Conservation (phyloP, 1,284 basidiomycete species). For the Coniophora puteana region DNA sequence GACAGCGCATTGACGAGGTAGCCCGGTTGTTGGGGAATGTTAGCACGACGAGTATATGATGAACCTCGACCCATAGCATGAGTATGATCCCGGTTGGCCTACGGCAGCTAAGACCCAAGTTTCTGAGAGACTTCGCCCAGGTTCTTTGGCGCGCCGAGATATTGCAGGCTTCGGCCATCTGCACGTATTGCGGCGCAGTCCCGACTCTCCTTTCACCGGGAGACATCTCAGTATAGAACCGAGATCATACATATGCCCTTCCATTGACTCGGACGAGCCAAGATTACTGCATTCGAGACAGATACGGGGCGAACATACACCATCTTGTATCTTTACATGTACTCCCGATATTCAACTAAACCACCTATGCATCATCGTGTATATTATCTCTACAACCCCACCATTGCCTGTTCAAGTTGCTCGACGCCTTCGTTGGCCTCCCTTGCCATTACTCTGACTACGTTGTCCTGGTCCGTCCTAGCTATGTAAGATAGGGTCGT, state of each 20-base stretch:
- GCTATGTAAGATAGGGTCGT: conserved; percentile 70
- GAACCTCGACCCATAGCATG: not conserved
- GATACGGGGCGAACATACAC: conserved; percentile 84
- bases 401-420: conserved; percentile 44
- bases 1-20: conserved; percentile 68
- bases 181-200: conserved; percentile 19
- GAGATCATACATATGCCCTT: conserved; percentile 54
- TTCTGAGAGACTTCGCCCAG: conserved; percentile 4
- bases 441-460: conserved; percentile 77
- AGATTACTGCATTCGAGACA: conserved; percentile 73
- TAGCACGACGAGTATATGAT: conserved; percentile 5
- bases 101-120: not conserved
- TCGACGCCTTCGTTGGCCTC: conserved; percentile 62
- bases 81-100: not conserved
- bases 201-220: conserved; percentile 8
- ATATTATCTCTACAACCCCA: conserved; percentile 38
- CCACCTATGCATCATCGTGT: conserved; percentile 5
- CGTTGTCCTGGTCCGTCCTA: conserved; percentile 67
- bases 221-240: conserved; percentile 39
- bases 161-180: conserved; percentile 22
- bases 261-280: conserved; percentile 71
- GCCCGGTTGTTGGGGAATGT: conserved; percentile 47
- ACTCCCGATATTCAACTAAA: not conserved
- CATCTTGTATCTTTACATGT: not conserved
- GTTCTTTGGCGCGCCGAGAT: conserved; percentile 25